Evolutionary conservation across 2,329 filamentous ascomycete genomes (phyloP).

Genomic region (Nothomitra cinnamomea): DNA sequence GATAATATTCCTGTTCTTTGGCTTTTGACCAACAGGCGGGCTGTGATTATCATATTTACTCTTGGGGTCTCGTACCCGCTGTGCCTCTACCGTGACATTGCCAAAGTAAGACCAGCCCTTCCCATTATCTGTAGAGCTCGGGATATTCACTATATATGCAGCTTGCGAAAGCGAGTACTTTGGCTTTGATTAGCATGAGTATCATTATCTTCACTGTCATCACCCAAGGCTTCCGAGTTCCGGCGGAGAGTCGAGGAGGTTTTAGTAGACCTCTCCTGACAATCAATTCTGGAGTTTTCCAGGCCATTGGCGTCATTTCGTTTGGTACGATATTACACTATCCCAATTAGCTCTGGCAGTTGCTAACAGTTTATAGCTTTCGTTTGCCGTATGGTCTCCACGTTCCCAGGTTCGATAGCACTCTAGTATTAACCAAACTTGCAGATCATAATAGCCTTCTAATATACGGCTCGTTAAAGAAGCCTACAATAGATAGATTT

Average conservation of each 20-base stretch:
- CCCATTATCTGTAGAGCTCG: background rate
- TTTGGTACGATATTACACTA: conserved; percentile 49
- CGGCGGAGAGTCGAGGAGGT: conserved; percentile 51
- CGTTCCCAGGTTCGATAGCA: background rate
- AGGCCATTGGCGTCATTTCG: conserved; percentile 93
- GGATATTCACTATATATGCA: conserved; percentile 21
- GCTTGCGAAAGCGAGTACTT: conserved; percentile 88
- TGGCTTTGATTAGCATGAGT: conserved; percentile 84
- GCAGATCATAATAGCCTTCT: conserved; percentile 84
- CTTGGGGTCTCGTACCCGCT: conserved; percentile 78
- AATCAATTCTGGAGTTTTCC: conserved; percentile 79
- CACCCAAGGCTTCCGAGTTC: conserved; percentile 62
- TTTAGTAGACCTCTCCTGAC: conserved; percentile 53
- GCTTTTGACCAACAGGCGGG: conserved; percentile 63
- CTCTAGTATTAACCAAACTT: background rate
- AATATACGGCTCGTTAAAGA: conserved; percentile 90
- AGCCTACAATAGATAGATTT: conserved; percentile 91
- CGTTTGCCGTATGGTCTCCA: conserved; percentile 40
- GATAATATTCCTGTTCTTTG: conserved; percentile 58
- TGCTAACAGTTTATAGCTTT: conserved; percentile 30
- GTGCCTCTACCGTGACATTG: conserved; percentile 88
- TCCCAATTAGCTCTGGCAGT: background rate
- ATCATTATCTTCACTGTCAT: conserved; percentile 80
- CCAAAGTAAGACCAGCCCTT: conserved; percentile 47
- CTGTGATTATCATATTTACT: conserved; percentile 76